Base-by-base conservation (phyloP, 2,329 filamentous ascomycete species). In the Cryphonectria parasitica region DNA sequence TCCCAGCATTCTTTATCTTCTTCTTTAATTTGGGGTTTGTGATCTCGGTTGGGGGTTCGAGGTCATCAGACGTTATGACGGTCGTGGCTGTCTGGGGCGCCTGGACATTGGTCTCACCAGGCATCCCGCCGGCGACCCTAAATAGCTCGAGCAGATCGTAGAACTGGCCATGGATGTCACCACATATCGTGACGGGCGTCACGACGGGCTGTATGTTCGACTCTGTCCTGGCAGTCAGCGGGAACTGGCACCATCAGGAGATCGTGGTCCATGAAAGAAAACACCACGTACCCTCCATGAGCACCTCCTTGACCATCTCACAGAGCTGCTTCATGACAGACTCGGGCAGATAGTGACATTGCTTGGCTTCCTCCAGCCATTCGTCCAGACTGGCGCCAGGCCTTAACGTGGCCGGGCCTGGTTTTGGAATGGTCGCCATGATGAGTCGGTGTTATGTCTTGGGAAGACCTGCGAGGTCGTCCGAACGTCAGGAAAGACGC, bases 181-280 rank as follows among this genome's bases (percentile, higher is more conserved):
- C 96, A 78, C 96, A 98, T 74, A 99, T 92, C 6, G 96, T 99
- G 73, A 99, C 96, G 8, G 96, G 96, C 0, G 96, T 97, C 68
- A 92, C 90, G 28, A 99, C 95, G n/a, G 96, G 96, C 80, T 98
- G 96, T 71, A 99, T 98, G 80, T 99, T 99, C 74, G 95, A 98
- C 83, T 99, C 96, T 97, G 76, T 19, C 22, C 41, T 3, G 43
- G 39, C 11, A 52, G 68, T 69, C 68, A 69, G 68, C 68, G 56
- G 34, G 66, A n/a, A 19, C 31, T n/a, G 41, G 63, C 22, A 41
- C 22, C 7, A 3, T 43, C 41, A 49, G 17, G 19, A 52, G 25
- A 17, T 31, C 41, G 31, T 39, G 54, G 45, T 36, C 41, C 43
- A 34, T 60, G 28, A 41, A 34, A 34, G 36, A 22, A 60, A 15